Base-by-base conservation (phyloP, 2,329 filamentous ascomycete genomes). In the Aspergillus ustus region DNA sequence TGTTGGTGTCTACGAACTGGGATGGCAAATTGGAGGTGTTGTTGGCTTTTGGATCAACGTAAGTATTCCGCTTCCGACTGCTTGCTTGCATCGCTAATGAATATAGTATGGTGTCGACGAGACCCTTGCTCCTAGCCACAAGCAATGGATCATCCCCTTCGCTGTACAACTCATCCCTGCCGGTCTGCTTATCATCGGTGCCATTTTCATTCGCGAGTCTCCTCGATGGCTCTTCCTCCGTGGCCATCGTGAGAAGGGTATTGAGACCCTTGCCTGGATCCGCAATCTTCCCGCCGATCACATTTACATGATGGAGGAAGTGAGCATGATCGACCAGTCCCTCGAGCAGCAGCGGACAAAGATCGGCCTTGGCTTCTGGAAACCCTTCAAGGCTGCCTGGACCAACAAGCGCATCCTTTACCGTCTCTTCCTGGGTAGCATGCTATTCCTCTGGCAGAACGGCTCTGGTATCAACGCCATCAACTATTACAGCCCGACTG, bases 381-480 rank as follows among this genome's bases (percentile, higher is more conserved):
- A 89, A 76, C 89, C 89, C 0, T 91, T 92, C 78, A 73, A 80
- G 62, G 79, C 81, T 7, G 81, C 85, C 22, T 80, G 83, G 60
- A 82, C 81, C 67, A 78, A 85, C 66, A 81, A 78, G 61, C 84
- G 84, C 70, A 84, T 91, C 28, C 86, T 86, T 66, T 91, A 87
- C 81, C 86, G 91, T 46, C 88, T 94, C 77, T 85, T 91, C 73
- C 82, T 93, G 11, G 91, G 91, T 51, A 85, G 85, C 59, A 85
- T 91, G 70, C 82, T 94, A 20, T 93, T 93, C 81, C 80, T 93
- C 57, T 92, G 88, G 83, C 91, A 94, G 76, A 94, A 94, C 69
- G 88, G 88, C 53, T 83, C 80, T 3, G 90, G 90, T 2, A 92
- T 92, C 79, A 92, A 92, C 67, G 89, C 90, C 20, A 89, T 91